Percentiles rank a stretch among this genome's conserved stretches.
Conservation (phyloP, 23 red algal species). For the Gracilariopsis chorda region DNA sequence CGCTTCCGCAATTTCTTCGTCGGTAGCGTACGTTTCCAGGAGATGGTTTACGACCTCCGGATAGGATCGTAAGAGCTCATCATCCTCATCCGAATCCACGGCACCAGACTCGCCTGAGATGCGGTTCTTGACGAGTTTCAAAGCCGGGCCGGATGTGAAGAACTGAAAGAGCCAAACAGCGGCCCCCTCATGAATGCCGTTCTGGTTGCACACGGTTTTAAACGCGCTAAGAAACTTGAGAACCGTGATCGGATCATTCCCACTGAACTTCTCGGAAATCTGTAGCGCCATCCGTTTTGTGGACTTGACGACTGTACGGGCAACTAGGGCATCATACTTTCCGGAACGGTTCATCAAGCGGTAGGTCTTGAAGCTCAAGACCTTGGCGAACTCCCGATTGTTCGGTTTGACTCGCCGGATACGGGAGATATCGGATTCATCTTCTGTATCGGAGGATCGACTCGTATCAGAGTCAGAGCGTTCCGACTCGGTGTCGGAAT, state of each 20-base stretch:
- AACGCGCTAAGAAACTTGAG: background rate
- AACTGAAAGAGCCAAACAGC: conserved; percentile 23
- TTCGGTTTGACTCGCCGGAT: too few relatives aligned
- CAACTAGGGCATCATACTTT: background rate
- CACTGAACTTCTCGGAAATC: background rate
- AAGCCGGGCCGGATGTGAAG: background rate
- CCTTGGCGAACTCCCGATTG: background rate
- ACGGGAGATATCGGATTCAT: too few relatives aligned
- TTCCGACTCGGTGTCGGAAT: too few relatives aligned
- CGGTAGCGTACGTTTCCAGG: too few relatives aligned
- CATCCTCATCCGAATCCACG: background rate
- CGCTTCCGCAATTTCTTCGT: too few relatives aligned
- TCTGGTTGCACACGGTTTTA: conserved; percentile 2
- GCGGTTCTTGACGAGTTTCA: background rate
- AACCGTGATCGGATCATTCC: background rate
- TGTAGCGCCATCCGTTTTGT: conserved; percentile 7
- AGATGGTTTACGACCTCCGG: background rate
- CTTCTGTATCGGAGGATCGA: too few relatives aligned
- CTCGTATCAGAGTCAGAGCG: too few relatives aligned
- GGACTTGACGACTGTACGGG: background rate
- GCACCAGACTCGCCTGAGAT: background rate
- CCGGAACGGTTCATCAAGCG: background rate
- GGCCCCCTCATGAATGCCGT: background rate
- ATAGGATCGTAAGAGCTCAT: background rate
- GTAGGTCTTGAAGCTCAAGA: background rate